phyloP scores from a whole-genome alignment of 1,284 basidiomycete species.

The Microbotryomycetes sp. region DNA sequence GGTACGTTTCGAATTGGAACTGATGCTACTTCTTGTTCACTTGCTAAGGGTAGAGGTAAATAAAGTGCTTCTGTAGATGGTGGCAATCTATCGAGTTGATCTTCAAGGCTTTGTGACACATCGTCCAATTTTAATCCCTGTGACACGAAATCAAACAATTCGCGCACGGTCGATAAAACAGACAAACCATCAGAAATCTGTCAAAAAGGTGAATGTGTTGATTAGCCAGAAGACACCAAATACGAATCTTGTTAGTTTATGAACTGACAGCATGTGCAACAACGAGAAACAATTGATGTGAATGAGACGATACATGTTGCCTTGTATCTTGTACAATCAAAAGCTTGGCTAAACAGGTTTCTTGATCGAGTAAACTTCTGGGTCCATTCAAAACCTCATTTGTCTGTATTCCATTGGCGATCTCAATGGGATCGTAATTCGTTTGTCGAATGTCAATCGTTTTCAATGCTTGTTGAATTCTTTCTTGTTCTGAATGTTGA shows the following conservation, averaged over 20 bases:
- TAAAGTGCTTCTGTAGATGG: constrained; percentile 16
- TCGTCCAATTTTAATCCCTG: background rate
- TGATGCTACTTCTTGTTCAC: background rate
- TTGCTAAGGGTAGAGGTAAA: constrained; percentile 3
- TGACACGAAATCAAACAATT: constrained; percentile 12
- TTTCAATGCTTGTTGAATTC: background rate
- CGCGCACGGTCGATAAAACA: constrained; percentile 10
- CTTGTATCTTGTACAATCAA: constrained; percentile 1
- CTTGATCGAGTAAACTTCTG: constrained; percentile 8
- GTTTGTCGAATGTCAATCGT: background rate
- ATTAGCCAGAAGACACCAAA: background rate
- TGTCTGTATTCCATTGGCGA: background rate
- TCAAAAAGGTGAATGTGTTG: background rate
- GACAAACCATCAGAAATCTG: constrained; percentile 30
- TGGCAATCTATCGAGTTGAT: constrained; percentile 1
- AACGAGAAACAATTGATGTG: constrained; percentile 14
- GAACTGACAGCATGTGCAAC: constrained; percentile 23
- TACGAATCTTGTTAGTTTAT: background rate
- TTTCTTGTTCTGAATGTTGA: too few species aligned
- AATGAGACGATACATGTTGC: background rate
- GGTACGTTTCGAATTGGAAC: background rate
- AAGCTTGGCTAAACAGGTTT: constrained; percentile 9
- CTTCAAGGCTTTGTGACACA: background rate
- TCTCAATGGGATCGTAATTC: background rate
- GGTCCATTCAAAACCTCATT: constrained; percentile 13